These are phyloP conservation scores for Suhomyces bolitotheri DNA, from an alignment of 1,139 yeast species.

Conservation along the genomic window DNA sequence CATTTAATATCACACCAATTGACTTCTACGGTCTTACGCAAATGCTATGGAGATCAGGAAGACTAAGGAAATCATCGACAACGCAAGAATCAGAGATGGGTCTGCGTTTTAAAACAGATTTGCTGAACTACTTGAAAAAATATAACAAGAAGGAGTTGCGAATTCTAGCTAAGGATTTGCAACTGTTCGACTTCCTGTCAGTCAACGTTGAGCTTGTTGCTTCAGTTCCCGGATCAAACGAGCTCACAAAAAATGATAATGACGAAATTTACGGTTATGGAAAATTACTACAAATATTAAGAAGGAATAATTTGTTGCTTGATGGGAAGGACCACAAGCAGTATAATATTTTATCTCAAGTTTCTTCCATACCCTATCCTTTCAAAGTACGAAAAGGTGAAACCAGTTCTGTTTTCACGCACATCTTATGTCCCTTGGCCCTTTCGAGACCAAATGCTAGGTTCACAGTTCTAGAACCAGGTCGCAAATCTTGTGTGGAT, in stretches of 20 bases:
- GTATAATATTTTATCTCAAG: conserved; percentile 51
- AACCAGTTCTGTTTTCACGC: conserved; percentile 54
- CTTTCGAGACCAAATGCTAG: conserved; percentile 19
- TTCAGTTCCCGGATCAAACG: conserved; percentile 51
- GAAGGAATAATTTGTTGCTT: conserved; percentile 33
- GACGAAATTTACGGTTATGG: conserved; percentile 51
- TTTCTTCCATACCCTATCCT: conserved; percentile 63
- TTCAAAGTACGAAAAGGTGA: conserved; percentile 31
- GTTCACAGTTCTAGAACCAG: conserved; percentile 30
- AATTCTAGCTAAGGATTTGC: conserved; percentile 30
- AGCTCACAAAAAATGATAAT: conserved; percentile 13
- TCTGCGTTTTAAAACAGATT: conserved; percentile 33
- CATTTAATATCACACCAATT: conserved; percentile 55
- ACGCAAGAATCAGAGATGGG: conserved; percentile 8
- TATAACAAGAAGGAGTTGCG: conserved; percentile 37
- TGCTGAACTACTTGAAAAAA: conserved; percentile 42
- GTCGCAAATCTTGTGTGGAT: conserved; percentile 22
- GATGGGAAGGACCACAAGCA: conserved; percentile 12
- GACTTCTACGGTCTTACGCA: conserved; percentile 63
- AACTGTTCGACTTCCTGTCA: conserved; percentile 41
- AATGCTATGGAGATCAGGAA: conserved; percentile 64
- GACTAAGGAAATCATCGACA: conserved; percentile 22
- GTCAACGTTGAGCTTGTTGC: conserved; percentile 57
- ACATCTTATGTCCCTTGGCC: conserved; percentile 51
- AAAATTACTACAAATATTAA: conserved; percentile 44